phyloP scores from a whole-genome alignment of 257 asterid genomes.

The Solanum boliviense region DNA sequence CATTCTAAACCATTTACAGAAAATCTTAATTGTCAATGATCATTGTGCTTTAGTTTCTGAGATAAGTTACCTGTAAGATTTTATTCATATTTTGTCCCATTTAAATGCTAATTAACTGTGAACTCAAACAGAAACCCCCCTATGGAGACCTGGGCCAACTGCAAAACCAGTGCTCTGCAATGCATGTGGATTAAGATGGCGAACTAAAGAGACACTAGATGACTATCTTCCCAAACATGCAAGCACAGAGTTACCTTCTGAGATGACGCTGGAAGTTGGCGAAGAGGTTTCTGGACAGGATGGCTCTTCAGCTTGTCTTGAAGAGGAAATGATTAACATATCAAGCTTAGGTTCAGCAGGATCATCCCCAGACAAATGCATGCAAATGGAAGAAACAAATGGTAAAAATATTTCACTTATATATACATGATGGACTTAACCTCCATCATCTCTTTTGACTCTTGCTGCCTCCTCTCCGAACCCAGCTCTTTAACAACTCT shows the following conservation, averaged over 20 bases:
- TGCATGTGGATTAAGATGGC: conserved; percentile 27
- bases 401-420: neutral
- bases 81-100: neutral
- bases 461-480: neutral
- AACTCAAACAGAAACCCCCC: conserved; percentile 8
- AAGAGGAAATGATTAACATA: neutral
- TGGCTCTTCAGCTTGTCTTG: neutral
- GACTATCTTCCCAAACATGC: conserved; percentile 8
- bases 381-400: neutral
- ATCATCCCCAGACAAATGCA: neutral
- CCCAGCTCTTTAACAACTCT: neutral
- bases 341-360: conserved; percentile 1
- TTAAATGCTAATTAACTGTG: neutral
- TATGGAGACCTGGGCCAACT: conserved; percentile 22
- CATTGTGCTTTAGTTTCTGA: neutral
- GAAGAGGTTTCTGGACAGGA: neutral
- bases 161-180: conserved; percentile 25
- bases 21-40: neutral
- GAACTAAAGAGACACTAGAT: conserved; percentile 4
- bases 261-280: neutral
- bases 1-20: neutral
- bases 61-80: neutral
- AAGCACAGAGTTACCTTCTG: neutral
- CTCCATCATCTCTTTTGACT: neutral
- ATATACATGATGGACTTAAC: neutral